A percentile compares a stretch with the other conserved stretches of the same genome.
These are phyloP conservation scores for Oryza glumipatula DNA, from an alignment of 176 grass and related monocot genomes.

Conservation along the genomic window DNA sequence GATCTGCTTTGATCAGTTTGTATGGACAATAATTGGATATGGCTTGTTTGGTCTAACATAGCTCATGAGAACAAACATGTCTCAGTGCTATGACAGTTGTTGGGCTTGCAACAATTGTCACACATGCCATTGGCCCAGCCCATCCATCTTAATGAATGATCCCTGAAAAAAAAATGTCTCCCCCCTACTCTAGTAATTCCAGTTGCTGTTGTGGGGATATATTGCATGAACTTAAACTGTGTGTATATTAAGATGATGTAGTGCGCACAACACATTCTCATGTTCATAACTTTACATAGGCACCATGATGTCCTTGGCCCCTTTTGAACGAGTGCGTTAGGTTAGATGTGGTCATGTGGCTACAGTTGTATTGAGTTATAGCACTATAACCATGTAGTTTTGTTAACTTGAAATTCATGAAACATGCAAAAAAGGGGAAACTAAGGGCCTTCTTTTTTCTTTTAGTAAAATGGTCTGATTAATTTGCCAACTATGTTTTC, in stretches of 20 bases:
- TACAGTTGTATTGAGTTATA: conserved; percentile 6
- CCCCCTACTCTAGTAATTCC: not conserved
- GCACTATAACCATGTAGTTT: conserved; percentile 5
- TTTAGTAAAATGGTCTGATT: conserved; percentile 13
- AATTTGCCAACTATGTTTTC: not conserved
- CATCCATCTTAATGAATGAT: not conserved
- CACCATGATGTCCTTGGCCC: not conserved
- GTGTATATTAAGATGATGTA: not conserved
- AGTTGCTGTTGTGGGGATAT: not conserved
- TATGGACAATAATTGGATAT: not conserved
- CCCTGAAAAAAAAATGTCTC: not conserved
- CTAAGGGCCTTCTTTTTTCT: not conserved
- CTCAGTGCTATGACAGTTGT: not conserved
- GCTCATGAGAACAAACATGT: not conserved
- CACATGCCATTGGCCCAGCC: not conserved
- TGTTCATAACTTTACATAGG: not conserved
- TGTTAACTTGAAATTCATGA: conserved; percentile 18
- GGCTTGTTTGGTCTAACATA: conserved; percentile 15
- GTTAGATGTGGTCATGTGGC: not conserved
- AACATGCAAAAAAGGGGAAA: not conserved
- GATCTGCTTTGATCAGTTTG: not conserved
- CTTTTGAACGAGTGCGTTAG: not conserved
- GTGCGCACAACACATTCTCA: not conserved
- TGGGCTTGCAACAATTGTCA: not conserved
- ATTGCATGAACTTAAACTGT: not conserved